A percentile compares a stretch with the other conserved stretches of the same genome.
Evolutionary conservation across 495 filamentous ascomycete genomes (phyloP).

Genomic region (Xylaria sp.): DNA sequence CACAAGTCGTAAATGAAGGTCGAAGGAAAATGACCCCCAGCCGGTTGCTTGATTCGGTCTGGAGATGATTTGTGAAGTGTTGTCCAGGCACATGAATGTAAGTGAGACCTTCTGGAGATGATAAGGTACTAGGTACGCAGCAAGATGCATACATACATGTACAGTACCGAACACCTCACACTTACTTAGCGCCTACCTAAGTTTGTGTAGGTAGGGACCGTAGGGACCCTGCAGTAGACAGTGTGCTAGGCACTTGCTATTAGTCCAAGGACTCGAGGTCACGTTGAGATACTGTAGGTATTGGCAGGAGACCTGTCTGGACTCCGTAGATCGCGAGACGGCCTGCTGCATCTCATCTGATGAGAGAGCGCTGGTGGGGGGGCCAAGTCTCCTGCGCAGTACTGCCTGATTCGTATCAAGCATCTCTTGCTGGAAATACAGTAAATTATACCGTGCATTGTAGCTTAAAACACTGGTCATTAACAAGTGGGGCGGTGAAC

Average conservation of each 20-base stretch:
- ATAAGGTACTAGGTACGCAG: no score
- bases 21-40: background rate
- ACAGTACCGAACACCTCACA: no score
- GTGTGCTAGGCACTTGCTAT: background rate
- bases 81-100: conserved; percentile 3
- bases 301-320: conserved; percentile 12
- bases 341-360: conserved; percentile 21
- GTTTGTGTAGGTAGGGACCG: background rate
- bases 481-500: background rate
- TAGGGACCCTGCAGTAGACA: background rate
- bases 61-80: conserved; percentile 20
- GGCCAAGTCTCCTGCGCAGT: background rate
- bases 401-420: conserved; percentile 4
- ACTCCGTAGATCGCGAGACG: conserved; percentile 10
- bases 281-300: conserved; percentile 4
- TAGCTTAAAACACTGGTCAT: background rate
- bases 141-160: background rate
- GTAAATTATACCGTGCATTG: background rate
- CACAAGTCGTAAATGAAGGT: conserved; percentile 8
- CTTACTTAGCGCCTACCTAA: conserved; percentile 5
- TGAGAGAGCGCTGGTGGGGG: background rate
- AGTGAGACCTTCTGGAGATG: conserved; percentile 12
- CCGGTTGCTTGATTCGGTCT: conserved; percentile 13
- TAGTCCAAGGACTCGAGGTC: background rate
- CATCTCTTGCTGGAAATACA: conserved; percentile 2